These are phyloP conservation scores for Pyricularia pennisetigena DNA, from an alignment of 2,329 filamentous ascomycete species.

Conservation along the genomic window DNA sequence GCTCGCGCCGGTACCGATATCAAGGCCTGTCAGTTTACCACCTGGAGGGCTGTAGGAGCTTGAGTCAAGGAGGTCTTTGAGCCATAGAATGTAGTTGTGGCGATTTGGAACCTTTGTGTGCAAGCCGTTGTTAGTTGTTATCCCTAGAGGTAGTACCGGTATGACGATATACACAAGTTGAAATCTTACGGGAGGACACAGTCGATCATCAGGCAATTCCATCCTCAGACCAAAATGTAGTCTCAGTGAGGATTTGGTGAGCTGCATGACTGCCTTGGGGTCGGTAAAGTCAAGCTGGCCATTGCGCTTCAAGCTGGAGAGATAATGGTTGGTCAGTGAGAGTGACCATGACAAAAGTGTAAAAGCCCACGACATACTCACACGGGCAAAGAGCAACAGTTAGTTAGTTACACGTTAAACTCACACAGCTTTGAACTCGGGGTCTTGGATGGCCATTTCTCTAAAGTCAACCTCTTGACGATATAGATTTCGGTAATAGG, in stretches of 20 bases:
- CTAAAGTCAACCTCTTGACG: neutral
- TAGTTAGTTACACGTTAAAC: neutral
- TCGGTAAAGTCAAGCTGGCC: slow-evolving; percentile 70
- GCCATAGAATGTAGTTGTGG: slow-evolving; percentile 85
- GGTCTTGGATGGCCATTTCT: neutral
- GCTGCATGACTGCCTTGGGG: slow-evolving; percentile 63
- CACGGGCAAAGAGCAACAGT: neutral
- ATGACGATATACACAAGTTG: neutral
- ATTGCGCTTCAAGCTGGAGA: slow-evolving; percentile 21
- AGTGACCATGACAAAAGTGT: neutral
- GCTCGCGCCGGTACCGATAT: slow-evolving; percentile 85
- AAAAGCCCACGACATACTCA: neutral
- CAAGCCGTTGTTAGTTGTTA: neutral
- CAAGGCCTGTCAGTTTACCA: slow-evolving; percentile 57
- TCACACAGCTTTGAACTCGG: neutral
- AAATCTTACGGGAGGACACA: slow-evolving; percentile 68
- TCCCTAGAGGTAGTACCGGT: neutral
- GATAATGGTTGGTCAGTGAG: neutral
- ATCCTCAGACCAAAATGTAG: slow-evolving; percentile 65
- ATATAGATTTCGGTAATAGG: neutral
- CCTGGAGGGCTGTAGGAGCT: slow-evolving; percentile 40
- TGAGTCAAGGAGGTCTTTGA: slow-evolving; percentile 68
- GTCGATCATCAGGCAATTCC: slow-evolving; percentile 62
- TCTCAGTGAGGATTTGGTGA: slow-evolving; percentile 71
- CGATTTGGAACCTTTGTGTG: slow-evolving; percentile 45